A percentile compares a stretch with the other conserved stretches of the same genome.
phyloP scores from a whole-genome alignment of 352 stramenopile species.

The Pythium dissotocum region DNA sequence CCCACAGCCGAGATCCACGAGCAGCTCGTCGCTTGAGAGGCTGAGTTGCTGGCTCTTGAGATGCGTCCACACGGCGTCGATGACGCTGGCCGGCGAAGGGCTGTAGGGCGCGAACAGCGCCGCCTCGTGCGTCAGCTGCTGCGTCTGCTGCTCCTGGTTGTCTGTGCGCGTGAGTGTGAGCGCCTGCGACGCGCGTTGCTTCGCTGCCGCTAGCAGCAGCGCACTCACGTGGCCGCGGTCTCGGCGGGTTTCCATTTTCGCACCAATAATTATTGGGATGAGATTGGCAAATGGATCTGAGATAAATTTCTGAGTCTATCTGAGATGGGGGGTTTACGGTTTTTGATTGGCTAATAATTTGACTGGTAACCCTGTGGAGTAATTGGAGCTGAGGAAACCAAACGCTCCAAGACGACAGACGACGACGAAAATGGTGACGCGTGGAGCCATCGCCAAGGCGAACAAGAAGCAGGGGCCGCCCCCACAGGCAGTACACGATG shows the following conservation, averaged over 20 bases:
- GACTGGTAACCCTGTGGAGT: conserved; percentile 25
- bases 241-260: background rate
- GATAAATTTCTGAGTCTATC: conserved; percentile 1
- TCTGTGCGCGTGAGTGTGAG: conserved; percentile 36
- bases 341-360: conserved; percentile 33
- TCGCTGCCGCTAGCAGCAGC: conserved; percentile 70
- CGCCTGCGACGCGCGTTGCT: conserved; percentile 42
- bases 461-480: conserved; percentile 16
- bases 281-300: conserved; percentile 14
- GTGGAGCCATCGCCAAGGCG: conserved; percentile 25
- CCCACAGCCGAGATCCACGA: conserved; percentile 83
- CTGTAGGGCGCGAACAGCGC: conserved; percentile 76
- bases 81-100: conserved; percentile 56
- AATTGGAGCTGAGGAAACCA: conserved; percentile 5
- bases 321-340: background rate
- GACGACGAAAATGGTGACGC: conserved; percentile 29
- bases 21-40: conserved; percentile 44
- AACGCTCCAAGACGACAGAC: conserved; percentile 6
- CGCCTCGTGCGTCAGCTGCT: conserved; percentile 1
- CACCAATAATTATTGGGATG: conserved; percentile 3
- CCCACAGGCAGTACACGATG: background rate
- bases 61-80: conserved; percentile 65
- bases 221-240: conserved; percentile 41
- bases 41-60: conserved; percentile 27
- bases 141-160: background rate